Base-by-base conservation (phyloP, 202 grass and related monocot species). In the Hordeum pubiflorum region DNA sequence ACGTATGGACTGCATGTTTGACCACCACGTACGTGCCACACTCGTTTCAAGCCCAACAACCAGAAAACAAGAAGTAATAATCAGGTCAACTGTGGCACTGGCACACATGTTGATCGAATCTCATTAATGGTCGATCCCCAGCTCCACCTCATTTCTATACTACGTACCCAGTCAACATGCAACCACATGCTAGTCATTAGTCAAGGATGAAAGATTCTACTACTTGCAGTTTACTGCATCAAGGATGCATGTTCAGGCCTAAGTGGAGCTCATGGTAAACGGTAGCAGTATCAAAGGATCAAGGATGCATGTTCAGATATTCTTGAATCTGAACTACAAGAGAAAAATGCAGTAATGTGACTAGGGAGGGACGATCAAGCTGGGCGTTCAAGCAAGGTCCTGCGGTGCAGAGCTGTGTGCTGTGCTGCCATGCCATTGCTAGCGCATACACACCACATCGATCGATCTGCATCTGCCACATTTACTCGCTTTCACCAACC, bases 401-500 rank as follows among this genome's bases (percentile, higher is more conserved):
- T 70, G 86, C 43, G 55, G 44, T 54, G 69, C 41, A 46, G 69
- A 72, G 3, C 3, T 10, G 50, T 77, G 43, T 66, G 43, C 59
- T 77, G 43, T 66, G 43, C 58, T 63, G 10, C 54, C 0, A 50
- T 50, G 46, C 46, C 46, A 50, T n/a, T n/a, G 50, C 50, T 63
- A 68, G 11, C 34, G 34, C 64, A 44, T 21, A 69, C 37, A 72
- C 50, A 8, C 17, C 17, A 54, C 50, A 54, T 9, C 17, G 17
- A n/a, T 54, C 50, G 50, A 50, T 3, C 76, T 17, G 14, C 23
- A 50, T 3, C 76, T 17, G 14, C 23, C 36, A 81, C 31, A 82
- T 89, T 89, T 85, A 89, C 65, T 89, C 48, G 15, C 50, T 37
- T 38, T 78, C 66, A 89, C 87, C 87, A 82, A 82, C 87, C 79